A percentile compares a stretch with the other conserved stretches of the same genome.
These are phyloP conservation scores for Hyaloscypha finlandica DNA, from an alignment of 495 filamentous ascomycete genomes.

Conservation along the genomic window DNA sequence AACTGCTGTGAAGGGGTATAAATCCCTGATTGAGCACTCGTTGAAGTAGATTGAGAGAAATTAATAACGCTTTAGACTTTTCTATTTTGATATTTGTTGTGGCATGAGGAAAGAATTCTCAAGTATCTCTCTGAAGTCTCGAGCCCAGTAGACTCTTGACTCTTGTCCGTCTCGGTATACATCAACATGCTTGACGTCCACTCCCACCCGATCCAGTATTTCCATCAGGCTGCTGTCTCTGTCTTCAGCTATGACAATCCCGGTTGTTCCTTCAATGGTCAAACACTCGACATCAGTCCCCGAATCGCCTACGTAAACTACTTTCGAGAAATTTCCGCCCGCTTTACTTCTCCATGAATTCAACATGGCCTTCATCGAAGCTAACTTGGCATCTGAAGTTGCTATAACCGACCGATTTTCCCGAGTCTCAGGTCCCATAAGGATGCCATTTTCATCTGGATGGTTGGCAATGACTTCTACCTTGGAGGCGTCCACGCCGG, in stretches of 20 bases:
- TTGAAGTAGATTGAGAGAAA: constrained; percentile 36
- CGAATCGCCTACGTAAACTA: constrained; percentile 32
- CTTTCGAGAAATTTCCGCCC: background rate
- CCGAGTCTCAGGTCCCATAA: constrained; percentile 15
- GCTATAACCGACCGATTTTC: constrained; percentile 9
- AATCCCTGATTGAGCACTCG: constrained; percentile 65
- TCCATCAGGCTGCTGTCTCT: constrained; percentile 16
- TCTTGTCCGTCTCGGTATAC: background rate
- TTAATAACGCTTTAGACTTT: constrained; percentile 5
- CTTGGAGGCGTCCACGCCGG: background rate
- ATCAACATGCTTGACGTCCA: constrained; percentile 16
- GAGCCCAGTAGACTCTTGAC: constrained; percentile 16
- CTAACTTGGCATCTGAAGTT: constrained; percentile 25
- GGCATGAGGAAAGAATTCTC: constrained; percentile 14
- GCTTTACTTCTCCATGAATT: background rate
- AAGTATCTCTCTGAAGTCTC: constrained; percentile 24
- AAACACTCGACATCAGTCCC: constrained; percentile 32
- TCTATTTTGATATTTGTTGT: background rate
- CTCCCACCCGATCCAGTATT: constrained; percentile 15
- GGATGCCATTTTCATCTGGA: constrained; percentile 15
- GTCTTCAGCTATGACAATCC: constrained; percentile 25
- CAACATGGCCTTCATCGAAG: constrained; percentile 15
- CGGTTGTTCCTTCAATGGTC: constrained; percentile 4
- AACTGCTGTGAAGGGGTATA: constrained; percentile 70
- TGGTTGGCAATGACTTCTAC: constrained; percentile 23